phyloP scores from a whole-genome alignment of 2,329 filamentous ascomycete species.

The Sclerotinia trifoliorum region DNA sequence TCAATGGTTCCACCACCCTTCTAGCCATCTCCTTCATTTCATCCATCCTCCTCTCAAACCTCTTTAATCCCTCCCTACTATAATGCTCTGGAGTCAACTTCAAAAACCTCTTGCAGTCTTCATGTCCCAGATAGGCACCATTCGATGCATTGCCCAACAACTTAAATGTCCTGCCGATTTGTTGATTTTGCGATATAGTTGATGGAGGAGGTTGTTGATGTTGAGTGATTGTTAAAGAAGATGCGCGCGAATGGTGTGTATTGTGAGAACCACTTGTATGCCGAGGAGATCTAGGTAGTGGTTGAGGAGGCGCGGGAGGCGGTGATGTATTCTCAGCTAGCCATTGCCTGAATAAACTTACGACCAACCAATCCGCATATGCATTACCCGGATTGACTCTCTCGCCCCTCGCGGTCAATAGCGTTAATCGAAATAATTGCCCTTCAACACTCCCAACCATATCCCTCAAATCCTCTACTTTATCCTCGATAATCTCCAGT shows the following conservation, averaged over 20 bases:
- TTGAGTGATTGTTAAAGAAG: constrained; percentile 17
- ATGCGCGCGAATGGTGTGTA: constrained; percentile 51
- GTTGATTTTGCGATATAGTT: constrained; percentile 20
- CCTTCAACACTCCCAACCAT: constrained; percentile 76
- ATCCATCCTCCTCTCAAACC: constrained; percentile 84
- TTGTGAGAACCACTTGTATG: constrained; percentile 26
- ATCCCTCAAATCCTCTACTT: constrained; percentile 88
- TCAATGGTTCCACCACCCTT: constrained; percentile 79
- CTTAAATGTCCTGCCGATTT: constrained; percentile 72
- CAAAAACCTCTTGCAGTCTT: constrained; percentile 87
- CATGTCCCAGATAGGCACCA: constrained; percentile 70
- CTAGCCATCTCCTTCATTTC: constrained; percentile 83
- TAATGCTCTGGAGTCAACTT: constrained; percentile 82
- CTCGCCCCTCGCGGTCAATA: constrained; percentile 74
- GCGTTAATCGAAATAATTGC: constrained; percentile 75
- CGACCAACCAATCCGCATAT: constrained; percentile 86
- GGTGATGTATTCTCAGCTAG: constrained; percentile 85
- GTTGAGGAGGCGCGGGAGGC: constrained; percentile 46
- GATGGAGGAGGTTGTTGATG: constrained; percentile 16
- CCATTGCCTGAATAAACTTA: constrained; percentile 89
- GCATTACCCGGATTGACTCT: constrained; percentile 75
- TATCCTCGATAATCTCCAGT: constrained; percentile 89
- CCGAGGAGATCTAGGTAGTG: constrained; percentile 36
- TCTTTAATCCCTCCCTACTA: constrained; percentile 77
- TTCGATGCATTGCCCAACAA: constrained; percentile 63